Evolutionary conservation across 2,329 filamentous ascomycete genomes (phyloP).

Genomic region (Albifimbria verrucaria): DNA sequence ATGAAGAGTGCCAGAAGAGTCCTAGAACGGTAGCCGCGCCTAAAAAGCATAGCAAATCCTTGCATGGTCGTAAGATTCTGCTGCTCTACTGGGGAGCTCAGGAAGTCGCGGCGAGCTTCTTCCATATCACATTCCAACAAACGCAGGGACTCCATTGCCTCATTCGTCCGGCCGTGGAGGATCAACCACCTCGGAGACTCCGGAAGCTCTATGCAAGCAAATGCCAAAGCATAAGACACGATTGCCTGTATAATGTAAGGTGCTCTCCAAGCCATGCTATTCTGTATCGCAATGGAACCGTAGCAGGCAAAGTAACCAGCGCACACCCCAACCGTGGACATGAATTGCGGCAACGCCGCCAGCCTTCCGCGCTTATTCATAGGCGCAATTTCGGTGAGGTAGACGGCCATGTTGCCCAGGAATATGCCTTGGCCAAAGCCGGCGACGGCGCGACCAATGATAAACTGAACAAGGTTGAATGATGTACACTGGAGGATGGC

Average conservation of each 20-base stretch:
- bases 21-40: constrained; percentile 39
- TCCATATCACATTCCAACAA: constrained; percentile 38
- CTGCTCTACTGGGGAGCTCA: constrained; percentile 24
- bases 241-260: constrained; percentile 49
- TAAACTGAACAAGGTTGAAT: constrained; percentile 45
- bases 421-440: constrained; percentile 59
- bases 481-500: constrained; percentile 49
- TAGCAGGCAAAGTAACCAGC: constrained; percentile 60
- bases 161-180: constrained; percentile 39
- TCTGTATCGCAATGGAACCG: constrained; percentile 42
- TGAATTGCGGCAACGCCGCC: constrained; percentile 49
- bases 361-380: constrained; percentile 45
- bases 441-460: constrained; percentile 51
- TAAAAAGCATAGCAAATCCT: constrained; percentile 28
- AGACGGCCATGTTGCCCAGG: constrained; percentile 53
- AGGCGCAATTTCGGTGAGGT: constrained; percentile 61
- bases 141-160: constrained; percentile 41
- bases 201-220: constrained; percentile 40
- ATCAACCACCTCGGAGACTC: constrained; percentile 58
- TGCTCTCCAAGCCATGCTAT: constrained; percentile 51
- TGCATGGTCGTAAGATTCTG: constrained; percentile 27
- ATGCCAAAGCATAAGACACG: constrained; percentile 35
- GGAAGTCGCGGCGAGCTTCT: constrained; percentile 46
- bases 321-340: constrained; percentile 47
- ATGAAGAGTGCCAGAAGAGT: constrained; percentile 54